Evolutionary conservation across 2,329 filamentous ascomycete genomes (phyloP), one percentile per base, ranked within the genome.

Genomic region (Malbranchea cinnamomea): DNA sequence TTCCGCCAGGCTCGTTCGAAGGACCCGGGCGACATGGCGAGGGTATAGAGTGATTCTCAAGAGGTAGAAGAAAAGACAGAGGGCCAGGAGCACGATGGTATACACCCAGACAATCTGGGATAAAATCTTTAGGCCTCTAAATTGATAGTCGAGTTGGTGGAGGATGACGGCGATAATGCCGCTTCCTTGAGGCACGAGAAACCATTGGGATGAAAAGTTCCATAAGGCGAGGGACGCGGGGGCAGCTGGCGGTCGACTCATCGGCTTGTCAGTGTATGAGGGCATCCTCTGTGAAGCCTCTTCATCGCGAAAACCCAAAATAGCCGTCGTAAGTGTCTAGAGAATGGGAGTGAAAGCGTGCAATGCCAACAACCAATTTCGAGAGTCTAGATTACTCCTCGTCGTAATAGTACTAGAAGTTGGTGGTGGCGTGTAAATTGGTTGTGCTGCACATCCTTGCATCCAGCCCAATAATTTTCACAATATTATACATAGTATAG

Each of bases 71-170:
- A 37, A 18, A 4, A 54, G 34, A 20, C 44, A 41, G 3, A 48
- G 8, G 2, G 43, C 26, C 1, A 58, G 45, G 1, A 56, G 37
- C 1, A 45, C 41, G 5, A 60, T 52, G 4, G 48, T 52, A 27
- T 54, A 48, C 12, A 55, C 44, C 52, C 54, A 60, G 16, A 57
- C 42, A 21, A 59, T 47, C 23, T 49, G 46, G 10, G 53, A 47
- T 21, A 60, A 44, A 13, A 47, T 48, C 10, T 35, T 33, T 3
- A 60, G 41, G 3, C 52, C 56, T 1, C 35, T 32, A 38, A 61
- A 62, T 36, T 57, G 56, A 35, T 61, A 60, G 35, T 52, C 42
- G 1, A 57, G 39, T 26, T 51, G 47, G 33, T 52, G 45, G 2
- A 60, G 45, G 25, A 56, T 41, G 5, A 56, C 38, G 9, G 49